Evolutionary conservation across 1,284 basidiomycete genomes (phyloP).

Genomic region (Ustilago esculenta): DNA sequence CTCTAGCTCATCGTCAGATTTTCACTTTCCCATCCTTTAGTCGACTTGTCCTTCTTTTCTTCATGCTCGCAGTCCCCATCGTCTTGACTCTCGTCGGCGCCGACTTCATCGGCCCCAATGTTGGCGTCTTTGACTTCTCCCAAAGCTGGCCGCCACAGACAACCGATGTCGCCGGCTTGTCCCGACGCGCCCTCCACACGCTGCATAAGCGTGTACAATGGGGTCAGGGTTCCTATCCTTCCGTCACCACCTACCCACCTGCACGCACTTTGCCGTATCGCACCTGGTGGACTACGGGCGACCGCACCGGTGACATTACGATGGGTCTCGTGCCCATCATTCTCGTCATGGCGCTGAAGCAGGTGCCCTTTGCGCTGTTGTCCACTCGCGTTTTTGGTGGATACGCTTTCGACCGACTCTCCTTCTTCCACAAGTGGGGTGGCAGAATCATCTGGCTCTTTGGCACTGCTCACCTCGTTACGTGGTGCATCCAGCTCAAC

Average conservation of each 20-base stretch:
- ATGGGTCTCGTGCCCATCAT: conserved; percentile 82
- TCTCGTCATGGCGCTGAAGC: conserved; percentile 80
- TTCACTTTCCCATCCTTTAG: conserved; percentile 57
- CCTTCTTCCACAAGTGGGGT: conserved; percentile 77
- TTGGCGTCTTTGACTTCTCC: conserved; percentile 61
- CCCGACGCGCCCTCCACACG: conserved; percentile 18
- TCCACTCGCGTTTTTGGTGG: conserved; percentile 77
- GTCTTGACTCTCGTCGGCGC: conserved; percentile 72
- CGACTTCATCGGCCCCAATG: conserved; percentile 77
- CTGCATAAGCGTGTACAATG: conserved; percentile 49
- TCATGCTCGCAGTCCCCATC: conserved; percentile 55
- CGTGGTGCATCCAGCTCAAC: conserved; percentile 80
- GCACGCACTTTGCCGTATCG: conserved; percentile 76
- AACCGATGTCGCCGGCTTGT: conserved; percentile 31
- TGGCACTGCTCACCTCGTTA: conserved; percentile 75
- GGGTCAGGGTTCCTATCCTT: conserved; percentile 55
- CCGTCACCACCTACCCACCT: conserved; percentile 61
- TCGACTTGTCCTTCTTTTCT: conserved; percentile 51
- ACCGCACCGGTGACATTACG: conserved; percentile 78
- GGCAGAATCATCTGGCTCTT: conserved; percentile 80
- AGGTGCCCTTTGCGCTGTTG: conserved; percentile 82
- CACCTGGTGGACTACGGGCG: conserved; percentile 80
- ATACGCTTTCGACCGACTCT: conserved; percentile 80
- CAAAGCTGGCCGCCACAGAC: conserved; percentile 46
- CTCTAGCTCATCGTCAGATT: conserved; percentile 34